Evolutionary conservation across 306 rosid genomes (phyloP).

Genomic region (Acacia crassicarpa): DNA sequence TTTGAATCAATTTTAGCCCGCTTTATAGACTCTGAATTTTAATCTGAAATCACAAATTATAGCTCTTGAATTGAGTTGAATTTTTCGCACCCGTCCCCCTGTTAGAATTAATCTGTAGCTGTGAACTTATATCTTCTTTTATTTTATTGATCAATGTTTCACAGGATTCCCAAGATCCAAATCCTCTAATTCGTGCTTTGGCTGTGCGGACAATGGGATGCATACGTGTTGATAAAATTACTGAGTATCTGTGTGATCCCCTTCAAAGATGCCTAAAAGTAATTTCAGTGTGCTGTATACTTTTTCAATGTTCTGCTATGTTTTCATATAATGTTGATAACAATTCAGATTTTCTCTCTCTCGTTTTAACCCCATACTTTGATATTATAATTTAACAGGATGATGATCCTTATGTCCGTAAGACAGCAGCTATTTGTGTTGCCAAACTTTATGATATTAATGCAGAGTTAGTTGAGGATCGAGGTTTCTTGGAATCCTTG

Average conservation of each 20-base stretch:
- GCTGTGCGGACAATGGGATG: slow-evolving; percentile 99
- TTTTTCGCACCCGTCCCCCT: neutral
- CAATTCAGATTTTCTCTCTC: neutral
- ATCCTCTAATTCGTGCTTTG: slow-evolving; percentile 96
- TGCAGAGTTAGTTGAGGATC: slow-evolving; percentile 97
- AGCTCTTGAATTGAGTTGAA: slow-evolving; percentile 1
- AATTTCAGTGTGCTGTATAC: slow-evolving; percentile 15
- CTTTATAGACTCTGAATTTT: neutral
- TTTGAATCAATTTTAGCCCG: neutral
- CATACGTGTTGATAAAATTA: slow-evolving; percentile 98
- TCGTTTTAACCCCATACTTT: slow-evolving; percentile 21
- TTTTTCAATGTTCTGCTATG: slow-evolving; percentile 11
- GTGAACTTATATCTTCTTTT: slow-evolving; percentile 17
- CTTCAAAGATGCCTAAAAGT: slow-evolving; percentile 99
- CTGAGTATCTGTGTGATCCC: slow-evolving; percentile 97
- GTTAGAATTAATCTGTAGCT: slow-evolving; percentile 19
- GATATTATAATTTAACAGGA: slow-evolving; percentile 61
- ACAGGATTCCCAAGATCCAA: slow-evolving; percentile 99
- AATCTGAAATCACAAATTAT: neutral
- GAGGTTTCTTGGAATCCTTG: slow-evolving; percentile 93
- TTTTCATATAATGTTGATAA: slow-evolving; percentile 21
- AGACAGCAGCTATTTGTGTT: slow-evolving; percentile 98
- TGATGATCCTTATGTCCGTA: slow-evolving; percentile 98
- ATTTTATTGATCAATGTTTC: slow-evolving; percentile 19
- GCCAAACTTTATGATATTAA: slow-evolving; percentile 98